Conservation (phyloP, 495 filamentous ascomycete genomes). For the Xanthoparmelia taractica region DNA sequence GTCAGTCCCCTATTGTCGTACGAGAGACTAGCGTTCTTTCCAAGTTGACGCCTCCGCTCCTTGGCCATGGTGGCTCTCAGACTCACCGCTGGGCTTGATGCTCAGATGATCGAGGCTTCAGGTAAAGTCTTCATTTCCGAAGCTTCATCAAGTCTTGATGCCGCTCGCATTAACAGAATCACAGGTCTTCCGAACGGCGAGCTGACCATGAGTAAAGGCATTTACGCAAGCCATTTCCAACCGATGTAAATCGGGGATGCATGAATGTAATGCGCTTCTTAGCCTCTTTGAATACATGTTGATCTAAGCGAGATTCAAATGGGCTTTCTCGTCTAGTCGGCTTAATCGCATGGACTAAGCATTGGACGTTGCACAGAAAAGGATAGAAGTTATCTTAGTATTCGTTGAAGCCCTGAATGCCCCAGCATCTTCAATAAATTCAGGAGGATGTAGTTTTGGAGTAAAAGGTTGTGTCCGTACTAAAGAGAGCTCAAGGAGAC, state of each 20-base stretch:
- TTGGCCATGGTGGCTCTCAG: constrained; percentile 24
- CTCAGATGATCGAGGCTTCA: constrained; percentile 42
- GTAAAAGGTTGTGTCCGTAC: neutral
- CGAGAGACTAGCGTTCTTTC: constrained; percentile 29
- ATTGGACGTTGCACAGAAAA: neutral
- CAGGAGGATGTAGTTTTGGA: neutral
- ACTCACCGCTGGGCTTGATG: constrained; percentile 3
- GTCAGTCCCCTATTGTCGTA: neutral
- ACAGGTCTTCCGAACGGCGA: neutral
- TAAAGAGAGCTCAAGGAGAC: neutral
- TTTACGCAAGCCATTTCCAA: constrained; percentile 54
- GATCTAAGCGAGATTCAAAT: neutral
- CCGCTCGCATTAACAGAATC: neutral
- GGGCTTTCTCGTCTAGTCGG: neutral
- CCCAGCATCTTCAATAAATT: neutral
- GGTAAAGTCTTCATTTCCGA: constrained; percentile 55
- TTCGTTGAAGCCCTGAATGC: too few relatives aligned
- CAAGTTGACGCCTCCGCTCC: constrained; percentile 11
- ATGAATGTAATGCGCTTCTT: constrained; percentile 41
- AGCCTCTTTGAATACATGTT: neutral
- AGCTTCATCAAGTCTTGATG: constrained; percentile 58
- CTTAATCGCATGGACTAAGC: neutral
- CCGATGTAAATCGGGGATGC: constrained; percentile 50
- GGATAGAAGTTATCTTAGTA: too few relatives aligned
- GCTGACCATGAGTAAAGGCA: constrained; percentile 34